phyloP scores from a whole-genome alignment of 331 rosid species.

The Pyrus hybrid region DNA sequence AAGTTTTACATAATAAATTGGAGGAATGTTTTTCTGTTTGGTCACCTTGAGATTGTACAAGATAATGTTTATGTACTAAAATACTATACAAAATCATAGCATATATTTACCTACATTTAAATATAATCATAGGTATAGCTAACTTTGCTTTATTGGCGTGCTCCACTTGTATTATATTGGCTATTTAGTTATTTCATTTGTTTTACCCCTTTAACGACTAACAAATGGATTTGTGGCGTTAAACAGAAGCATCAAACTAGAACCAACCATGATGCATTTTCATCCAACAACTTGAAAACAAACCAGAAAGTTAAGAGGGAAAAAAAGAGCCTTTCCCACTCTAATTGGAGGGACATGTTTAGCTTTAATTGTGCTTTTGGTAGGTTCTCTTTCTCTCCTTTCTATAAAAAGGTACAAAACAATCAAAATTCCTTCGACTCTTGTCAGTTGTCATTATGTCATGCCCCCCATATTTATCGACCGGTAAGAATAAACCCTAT shows the following conservation, averaged over 20 bases:
- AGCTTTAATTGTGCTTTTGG: slow-evolving; percentile 10
- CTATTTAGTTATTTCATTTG: background rate
- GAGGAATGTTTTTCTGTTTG: slow-evolving; percentile 30
- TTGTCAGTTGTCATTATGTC: background rate
- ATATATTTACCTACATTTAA: background rate
- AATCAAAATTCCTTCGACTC: background rate
- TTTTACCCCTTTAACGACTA: background rate
- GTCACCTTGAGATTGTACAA: slow-evolving; percentile 10
- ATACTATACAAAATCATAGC: background rate
- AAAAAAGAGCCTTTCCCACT: slow-evolving; percentile 7
- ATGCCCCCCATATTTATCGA: background rate
- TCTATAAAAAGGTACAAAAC: background rate
- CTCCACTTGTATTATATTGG: background rate
- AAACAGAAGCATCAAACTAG: slow-evolving; percentile 5
- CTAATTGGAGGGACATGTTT: slow-evolving; percentile 3
- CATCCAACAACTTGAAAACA: slow-evolving; percentile 24
- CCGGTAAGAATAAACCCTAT: too few relatives aligned
- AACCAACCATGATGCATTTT: slow-evolving; percentile 14
- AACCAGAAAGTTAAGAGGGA: slow-evolving; percentile 10
- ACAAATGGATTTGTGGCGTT: slow-evolving; percentile 8
- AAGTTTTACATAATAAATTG: slow-evolving; percentile 10
- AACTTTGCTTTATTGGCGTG: background rate
- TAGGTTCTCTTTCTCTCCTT: slow-evolving; percentile 2
- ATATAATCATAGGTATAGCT: background rate
- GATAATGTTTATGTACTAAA: slow-evolving; percentile 1